Percentiles rank a stretch among this genome's conserved stretches.
Conservation (phyloP, 2,329 filamentous ascomycete genomes). For the Aspergillus unguis region DNA sequence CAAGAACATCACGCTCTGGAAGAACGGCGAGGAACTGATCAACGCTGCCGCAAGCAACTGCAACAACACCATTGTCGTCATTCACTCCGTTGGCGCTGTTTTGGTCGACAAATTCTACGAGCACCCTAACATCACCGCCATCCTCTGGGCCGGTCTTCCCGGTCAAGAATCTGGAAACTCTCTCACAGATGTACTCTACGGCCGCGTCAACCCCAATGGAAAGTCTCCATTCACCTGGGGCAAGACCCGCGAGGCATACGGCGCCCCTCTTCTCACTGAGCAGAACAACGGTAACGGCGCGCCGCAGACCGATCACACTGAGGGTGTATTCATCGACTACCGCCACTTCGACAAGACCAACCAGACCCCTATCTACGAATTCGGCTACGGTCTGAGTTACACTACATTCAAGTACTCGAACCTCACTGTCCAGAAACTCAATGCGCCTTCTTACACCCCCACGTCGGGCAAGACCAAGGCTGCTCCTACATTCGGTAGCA, state of each 20-base stretch:
- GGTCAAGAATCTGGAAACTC: conserved; percentile 74
- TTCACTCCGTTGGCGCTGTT: conserved; percentile 81
- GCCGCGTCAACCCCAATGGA: conserved; percentile 59
- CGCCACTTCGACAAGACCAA: conserved; percentile 53
- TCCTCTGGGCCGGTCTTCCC: conserved; percentile 71
- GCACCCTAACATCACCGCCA: conserved; percentile 68
- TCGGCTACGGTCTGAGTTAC: conserved; percentile 61
- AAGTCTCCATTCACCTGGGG: conserved; percentile 63
- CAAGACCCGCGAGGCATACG: conserved; percentile 52
- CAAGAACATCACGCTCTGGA: conserved; percentile 89
- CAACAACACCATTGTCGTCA: conserved; percentile 87
- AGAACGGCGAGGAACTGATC: conserved; percentile 74
- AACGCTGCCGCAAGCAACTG: conserved; percentile 72
- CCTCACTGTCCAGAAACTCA: conserved; percentile 47
- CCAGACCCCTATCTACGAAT: conserved; percentile 59
- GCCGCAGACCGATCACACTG: conserved; percentile 59
- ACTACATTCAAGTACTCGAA: conserved; percentile 62
- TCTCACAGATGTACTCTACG: conserved; percentile 71
- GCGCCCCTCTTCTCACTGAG: conserved; percentile 54
- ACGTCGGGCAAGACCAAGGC: conserved; percentile 51
- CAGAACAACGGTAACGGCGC: conserved; percentile 56
- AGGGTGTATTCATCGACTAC: conserved; percentile 60
- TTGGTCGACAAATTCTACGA: conserved; percentile 62
- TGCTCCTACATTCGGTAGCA: conserved; percentile 52
- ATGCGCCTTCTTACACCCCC: conserved; percentile 50